Conservation (phyloP, 2,329 filamentous ascomycete genomes). For the Chrysoporthe deuterocubensis region DNA sequence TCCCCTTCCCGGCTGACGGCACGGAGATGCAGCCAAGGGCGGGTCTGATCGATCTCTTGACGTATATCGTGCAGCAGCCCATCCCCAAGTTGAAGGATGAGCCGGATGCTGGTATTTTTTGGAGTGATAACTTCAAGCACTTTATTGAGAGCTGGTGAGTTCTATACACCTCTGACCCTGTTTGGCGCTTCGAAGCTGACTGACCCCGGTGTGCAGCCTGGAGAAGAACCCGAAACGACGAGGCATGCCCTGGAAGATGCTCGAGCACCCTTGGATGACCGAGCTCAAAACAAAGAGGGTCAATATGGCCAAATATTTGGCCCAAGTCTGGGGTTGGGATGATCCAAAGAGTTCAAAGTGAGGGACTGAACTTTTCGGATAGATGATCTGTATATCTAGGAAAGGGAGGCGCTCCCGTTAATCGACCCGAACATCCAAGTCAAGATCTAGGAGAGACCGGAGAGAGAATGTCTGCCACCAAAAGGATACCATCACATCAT, state of each 20-base stretch:
- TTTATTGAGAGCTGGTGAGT: slow-evolving; percentile 99
- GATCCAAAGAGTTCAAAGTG: slow-evolving; percentile 25
- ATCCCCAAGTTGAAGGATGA: slow-evolving; percentile 97
- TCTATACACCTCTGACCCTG: neutral
- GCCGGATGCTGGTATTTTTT: slow-evolving; percentile 83
- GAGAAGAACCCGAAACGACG: slow-evolving; percentile 89
- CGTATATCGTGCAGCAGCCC: slow-evolving; percentile 94
- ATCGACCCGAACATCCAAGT: neutral
- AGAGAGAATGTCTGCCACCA: neutral
- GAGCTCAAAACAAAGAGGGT: slow-evolving; percentile 96
- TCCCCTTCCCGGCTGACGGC: slow-evolving; percentile 96
- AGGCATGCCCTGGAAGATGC: slow-evolving; percentile 97
- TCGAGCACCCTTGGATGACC: slow-evolving; percentile 98
- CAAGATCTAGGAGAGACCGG: too few relatives aligned
- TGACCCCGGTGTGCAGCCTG: slow-evolving; percentile 60
- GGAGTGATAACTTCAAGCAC: slow-evolving; percentile 98
- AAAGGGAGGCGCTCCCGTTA: neutral
- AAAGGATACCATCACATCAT: neutral
- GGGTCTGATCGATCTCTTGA: slow-evolving; percentile 91
- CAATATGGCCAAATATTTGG: slow-evolving; percentile 94
- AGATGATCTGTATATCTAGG: neutral
- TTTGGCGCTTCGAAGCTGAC: neutral
- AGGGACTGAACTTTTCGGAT: neutral
- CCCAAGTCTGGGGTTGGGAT: slow-evolving; percentile 98
- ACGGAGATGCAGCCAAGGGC: slow-evolving; percentile 94